A percentile compares a stretch with the other conserved stretches of the same genome.
phyloP scores from a whole-genome alignment of 2,329 filamentous ascomycete species.

The Dactylella cylindrospora region DNA sequence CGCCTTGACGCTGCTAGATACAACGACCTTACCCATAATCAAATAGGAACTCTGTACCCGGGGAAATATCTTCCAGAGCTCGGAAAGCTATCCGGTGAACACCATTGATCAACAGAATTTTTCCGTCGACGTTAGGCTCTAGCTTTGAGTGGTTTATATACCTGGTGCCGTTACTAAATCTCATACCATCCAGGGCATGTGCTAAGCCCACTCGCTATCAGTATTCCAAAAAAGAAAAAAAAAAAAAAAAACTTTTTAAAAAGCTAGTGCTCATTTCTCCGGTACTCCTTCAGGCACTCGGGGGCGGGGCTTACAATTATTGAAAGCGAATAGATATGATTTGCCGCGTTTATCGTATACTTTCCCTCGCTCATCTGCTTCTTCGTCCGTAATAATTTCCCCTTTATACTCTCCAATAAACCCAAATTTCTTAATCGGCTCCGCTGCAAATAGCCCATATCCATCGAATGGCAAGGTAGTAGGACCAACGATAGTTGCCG shows the following conservation, averaged over 20 bases:
- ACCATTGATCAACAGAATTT: constrained; percentile 71
- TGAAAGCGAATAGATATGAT: constrained; percentile 60
- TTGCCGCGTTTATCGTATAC: constrained; percentile 52
- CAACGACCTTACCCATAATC: constrained; percentile 62
- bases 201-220: constrained; percentile 45
- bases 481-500: constrained; percentile 67
- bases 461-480: constrained; percentile 69
- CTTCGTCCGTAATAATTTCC: constrained; percentile 70
- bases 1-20: too few relatives aligned
- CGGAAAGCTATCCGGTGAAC: constrained; percentile 75
- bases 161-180: constrained; percentile 75
- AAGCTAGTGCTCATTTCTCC: constrained; percentile 2
- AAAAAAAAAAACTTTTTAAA: background rate
- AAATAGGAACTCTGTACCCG: constrained; percentile 78
- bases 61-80: constrained; percentile 65
- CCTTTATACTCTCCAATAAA: constrained; percentile 80
- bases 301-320: constrained; percentile 51
- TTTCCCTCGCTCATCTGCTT: constrained; percentile 68
- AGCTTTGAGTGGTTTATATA: constrained; percentile 76
- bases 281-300: background rate
- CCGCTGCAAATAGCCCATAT: constrained; percentile 73
- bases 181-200: constrained; percentile 68
- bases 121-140: constrained; percentile 64
- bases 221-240: constrained; percentile 1
- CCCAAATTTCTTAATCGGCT: constrained; percentile 67